Base-by-base conservation (phyloP, 306 rosid genomes). In the Pachyrhizus erosus region DNA sequence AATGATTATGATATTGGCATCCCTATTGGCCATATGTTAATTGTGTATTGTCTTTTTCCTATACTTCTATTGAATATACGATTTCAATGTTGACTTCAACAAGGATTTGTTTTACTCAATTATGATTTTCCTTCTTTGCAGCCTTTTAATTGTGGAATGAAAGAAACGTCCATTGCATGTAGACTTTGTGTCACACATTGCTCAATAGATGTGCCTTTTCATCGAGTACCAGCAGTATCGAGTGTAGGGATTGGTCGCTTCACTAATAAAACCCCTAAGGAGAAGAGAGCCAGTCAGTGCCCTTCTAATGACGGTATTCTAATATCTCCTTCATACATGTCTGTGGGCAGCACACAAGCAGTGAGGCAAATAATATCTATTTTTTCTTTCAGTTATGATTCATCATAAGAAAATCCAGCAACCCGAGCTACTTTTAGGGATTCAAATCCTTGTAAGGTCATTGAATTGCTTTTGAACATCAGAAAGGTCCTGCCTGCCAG, bases 401-500 rank as follows among this genome's bases (percentile, higher is more conserved):
- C 60, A 2, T 64, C 66, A 49, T 83, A 49, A 49, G 37, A 72
- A 71, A 72, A 62, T 40, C 15, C 78, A 23, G 17, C 52, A 51
- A 39, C 57, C 34, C 51, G 49, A 77, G 60, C 57, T 73, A 33
- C 31, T 10, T 18, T 65, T 39, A 45, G 55, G 71, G 82, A 27
- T 37, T 69, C 73, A 48, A 40, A 52, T 57, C 42, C 26, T 78
- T 68, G 33, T 3, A 43, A 77, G 68, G 70, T 77, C 43, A 52
- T 57, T 48, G 84, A 73, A 39, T 55, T 79, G 74, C 55, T 42
- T 82, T 55, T 21, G 5, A 78, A 57, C 65, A 61, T 69, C 31
- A 61, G 3, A 67, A 82, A 48, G 42, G 42, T 55, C n/a, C 17
- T 5, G 3, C 2, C 15, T 27, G 31, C 18, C 12, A 33, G 70